Evolutionary conservation across 805 yeast species (phyloP), one percentile per base, ranked within the genome.

Genomic region (Candida krabiensis): DNA sequence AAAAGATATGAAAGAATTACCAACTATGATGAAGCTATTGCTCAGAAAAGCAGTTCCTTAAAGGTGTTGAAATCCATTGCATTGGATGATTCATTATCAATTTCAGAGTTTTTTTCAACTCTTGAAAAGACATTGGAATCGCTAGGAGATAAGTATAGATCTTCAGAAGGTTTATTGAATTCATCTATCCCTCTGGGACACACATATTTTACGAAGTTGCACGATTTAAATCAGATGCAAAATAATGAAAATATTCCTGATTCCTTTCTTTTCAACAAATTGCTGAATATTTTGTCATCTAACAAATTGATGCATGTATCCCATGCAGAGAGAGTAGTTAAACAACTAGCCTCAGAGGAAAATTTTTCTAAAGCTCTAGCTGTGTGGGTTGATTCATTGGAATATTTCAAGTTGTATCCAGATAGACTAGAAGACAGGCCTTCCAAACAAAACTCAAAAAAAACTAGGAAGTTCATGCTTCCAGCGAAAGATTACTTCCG

Each of bases 381-480:
- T n/a, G 18, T 53, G 4, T 61, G 59, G 57, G 48, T 58, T 30
- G 56, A 56, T 27, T 35, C 49, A 17, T 33, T 53, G 14, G 60
- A 58, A 31, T 56, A 54, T 38, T 46, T 50, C 30, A 56, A 47
- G 28, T 22, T 31, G 17, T 48, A 44, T 24, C 56, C 56, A 5
- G 45, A 38, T 16, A 33, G 31, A 21, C 43, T 35, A 38, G 19
- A 24, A 8, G 29, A 27, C 23, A n/a, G n/a, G n/a, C n/a, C n/a
- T n/a, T n/a, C n/a, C n/a, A n/a, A n/a, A n/a, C n/a, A n/a, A n/a
- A n/a, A n/a, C n/a, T n/a, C n/a, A n/a, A 25, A 24, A 19, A 28
- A 30, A 17, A 19, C 25, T 19, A 7, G 18, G 21, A 28, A 38
- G 30, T 11, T 22, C 17, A 14, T 9, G 9, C 14, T 38, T 17